Base-by-base conservation (phyloP, 768 basidiomycete species). In the Collybiopsis confluens region DNA sequence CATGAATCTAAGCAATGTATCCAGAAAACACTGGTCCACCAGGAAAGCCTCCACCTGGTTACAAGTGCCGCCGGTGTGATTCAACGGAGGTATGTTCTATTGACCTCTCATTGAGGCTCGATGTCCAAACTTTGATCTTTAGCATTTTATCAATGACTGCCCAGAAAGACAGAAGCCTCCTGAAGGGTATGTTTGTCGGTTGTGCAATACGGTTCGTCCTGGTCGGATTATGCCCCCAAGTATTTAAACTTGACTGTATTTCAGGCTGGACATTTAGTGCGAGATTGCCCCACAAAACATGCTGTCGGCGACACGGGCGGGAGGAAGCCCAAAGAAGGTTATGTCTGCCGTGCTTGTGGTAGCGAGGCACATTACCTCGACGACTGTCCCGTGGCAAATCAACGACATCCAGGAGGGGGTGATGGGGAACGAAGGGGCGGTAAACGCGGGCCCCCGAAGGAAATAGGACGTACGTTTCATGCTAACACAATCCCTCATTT, bases 321-420 rank as follows among this genome's bases (percentile, higher is more conserved):
- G 8, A 80, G 76, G 41, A 90, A 90, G 63, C 92, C 92, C 6
- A 88, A 79, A 45, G 79, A 85, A 56, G 92, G 90, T 51, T 98
- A 98, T 61, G 80, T 90, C 11, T 98, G 95, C 70, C 81, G 91
- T 36, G 92, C 92, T 1, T 98, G 95, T 67, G 92, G 88, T 36
- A 91, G 88, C 63, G 87, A 88, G 56, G 71, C 77, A 5, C 96
- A 98, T 71, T 90, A 82, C 62, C 79, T 98, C 46, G 83, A 91
- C 45, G 94, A 98, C 61, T 98, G 96, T 61, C 82, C 86, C 5
- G 75, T 84, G 13, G 79, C 83, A 6, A 86, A 84, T 56, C 81
- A 78, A 62, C 70, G 70, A 38, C 72, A 66, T 15, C 56, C 66
- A 21, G 72, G 59, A 36, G 57, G 26, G 46, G 49, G 33, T 59